phyloP scores from a whole-genome alignment of 1,284 basidiomycete species.

The Cutaneotrichosporon sp. region DNA sequence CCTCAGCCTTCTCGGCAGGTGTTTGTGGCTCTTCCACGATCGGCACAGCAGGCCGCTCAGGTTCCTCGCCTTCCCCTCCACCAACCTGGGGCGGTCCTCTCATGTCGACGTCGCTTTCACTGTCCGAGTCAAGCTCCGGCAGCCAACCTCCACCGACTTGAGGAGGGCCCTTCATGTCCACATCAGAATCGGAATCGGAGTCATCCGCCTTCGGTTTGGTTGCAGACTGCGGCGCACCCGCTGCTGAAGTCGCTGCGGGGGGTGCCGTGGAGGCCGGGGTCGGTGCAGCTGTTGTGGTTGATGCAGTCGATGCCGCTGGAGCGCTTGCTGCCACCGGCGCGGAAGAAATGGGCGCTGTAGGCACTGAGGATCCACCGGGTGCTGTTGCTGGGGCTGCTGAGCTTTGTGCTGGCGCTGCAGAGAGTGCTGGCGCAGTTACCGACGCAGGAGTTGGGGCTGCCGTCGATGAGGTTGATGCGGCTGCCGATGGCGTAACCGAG shows the following conservation, averaged over 20 bases:
- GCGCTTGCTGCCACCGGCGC: background rate
- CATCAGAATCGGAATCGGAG: constrained; percentile 28
- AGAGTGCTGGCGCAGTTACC: background rate
- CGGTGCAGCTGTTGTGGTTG: constrained; percentile 2
- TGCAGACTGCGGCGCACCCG: no score
- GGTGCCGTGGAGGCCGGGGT: background rate
- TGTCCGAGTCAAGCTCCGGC: constrained; percentile 12
- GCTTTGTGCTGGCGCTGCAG: background rate
- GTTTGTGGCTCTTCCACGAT: background rate
- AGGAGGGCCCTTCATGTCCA: constrained; percentile 33
- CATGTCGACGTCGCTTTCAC: constrained; percentile 35
- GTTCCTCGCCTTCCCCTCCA: constrained; percentile 25
- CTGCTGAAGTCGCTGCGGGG: background rate
- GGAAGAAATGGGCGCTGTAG: background rate
- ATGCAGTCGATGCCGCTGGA: background rate
- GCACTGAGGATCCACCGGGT: no score
- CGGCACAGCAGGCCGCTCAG: no score
- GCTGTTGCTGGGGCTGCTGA: no score
- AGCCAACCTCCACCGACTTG: constrained; percentile 35
- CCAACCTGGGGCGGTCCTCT: constrained; percentile 36
- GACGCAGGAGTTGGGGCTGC: no score
- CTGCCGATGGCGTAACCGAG: no score
- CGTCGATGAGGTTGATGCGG: background rate
- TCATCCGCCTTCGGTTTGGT: background rate
- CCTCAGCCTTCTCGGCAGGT: background rate